phyloP scores from a whole-genome alignment of 2,329 filamentous ascomycete genomes.

The Diaporthe vexans region DNA sequence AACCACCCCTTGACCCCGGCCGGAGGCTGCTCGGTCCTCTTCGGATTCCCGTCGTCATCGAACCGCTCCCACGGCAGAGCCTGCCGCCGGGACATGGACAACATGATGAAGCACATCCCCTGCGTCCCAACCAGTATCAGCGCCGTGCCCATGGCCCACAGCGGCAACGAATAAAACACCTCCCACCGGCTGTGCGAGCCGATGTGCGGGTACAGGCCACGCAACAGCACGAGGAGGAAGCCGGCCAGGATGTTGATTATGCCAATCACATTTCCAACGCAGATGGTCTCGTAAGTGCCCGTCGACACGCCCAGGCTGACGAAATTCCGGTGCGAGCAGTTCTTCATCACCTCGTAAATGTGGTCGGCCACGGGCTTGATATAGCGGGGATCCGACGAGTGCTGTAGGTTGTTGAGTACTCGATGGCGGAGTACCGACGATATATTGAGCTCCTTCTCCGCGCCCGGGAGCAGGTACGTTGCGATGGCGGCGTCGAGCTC shows the following conservation, averaged over 20 bases:
- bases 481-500: constrained; percentile 56
- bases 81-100: constrained; percentile 61
- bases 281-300: constrained; percentile 64
- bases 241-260: constrained; percentile 56
- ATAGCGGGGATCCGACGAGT: constrained; percentile 54
- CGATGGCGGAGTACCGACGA: constrained; percentile 57
- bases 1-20: constrained; percentile 22
- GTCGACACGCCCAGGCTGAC: constrained; percentile 67
- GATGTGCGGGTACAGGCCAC: constrained; percentile 54
- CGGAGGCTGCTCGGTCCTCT: constrained; percentile 31
- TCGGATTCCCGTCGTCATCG: constrained; percentile 51
- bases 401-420: constrained; percentile 53
- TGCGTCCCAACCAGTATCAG: constrained; percentile 60
- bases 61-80: constrained; percentile 63
- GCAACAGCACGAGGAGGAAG: constrained; percentile 56
- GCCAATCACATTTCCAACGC: constrained; percentile 60
- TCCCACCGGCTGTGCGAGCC: constrained; percentile 58
- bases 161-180: constrained; percentile 58
- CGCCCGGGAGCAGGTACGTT: constrained; percentile 56
- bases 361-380: constrained; percentile 61
- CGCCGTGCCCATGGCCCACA: constrained; percentile 61
- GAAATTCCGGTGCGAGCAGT: constrained; percentile 65
- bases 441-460: constrained; percentile 63
- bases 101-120: constrained; percentile 62
- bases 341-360: constrained; percentile 60